Conservation (phyloP, 768 basidiomycete species). For the Termitomyces sp. region DNA sequence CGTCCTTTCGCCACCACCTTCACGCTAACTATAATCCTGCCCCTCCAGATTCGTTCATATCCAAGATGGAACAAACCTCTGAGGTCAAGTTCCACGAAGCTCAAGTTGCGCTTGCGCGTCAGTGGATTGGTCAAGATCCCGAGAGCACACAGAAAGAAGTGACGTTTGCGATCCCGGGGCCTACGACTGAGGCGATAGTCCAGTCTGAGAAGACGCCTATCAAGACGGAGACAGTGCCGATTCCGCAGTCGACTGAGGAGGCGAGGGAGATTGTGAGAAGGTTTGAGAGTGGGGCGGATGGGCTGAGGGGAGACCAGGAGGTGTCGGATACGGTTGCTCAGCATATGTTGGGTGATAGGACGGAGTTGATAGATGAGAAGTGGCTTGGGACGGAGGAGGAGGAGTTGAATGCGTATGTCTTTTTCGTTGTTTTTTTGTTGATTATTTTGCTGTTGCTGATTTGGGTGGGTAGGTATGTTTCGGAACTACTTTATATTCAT, state of each 20-base stretch:
- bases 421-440: no score
- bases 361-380: slow-evolving; percentile 61
- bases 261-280: slow-evolving; percentile 27
- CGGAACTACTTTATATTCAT: slow-evolving; percentile 78
- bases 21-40: no score
- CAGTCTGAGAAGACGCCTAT: slow-evolving; percentile 42
- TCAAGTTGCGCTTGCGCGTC: slow-evolving; percentile 75
- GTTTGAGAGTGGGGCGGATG: slow-evolving; percentile 65
- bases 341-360: slow-evolving; percentile 68
- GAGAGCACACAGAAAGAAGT: slow-evolving; percentile 44
- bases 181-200: slow-evolving; percentile 42
- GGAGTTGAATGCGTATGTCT: slow-evolving; percentile 75
- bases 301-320: slow-evolving; percentile 48
- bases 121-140: slow-evolving; percentile 57
- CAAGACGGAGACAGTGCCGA: slow-evolving; percentile 55
- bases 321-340: slow-evolving; percentile 79
- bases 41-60: slow-evolving; percentile 38
- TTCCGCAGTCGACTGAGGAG: slow-evolving; percentile 64
- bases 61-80: slow-evolving; percentile 64
- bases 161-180: slow-evolving; percentile 50
- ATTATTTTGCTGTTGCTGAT: slow-evolving; percentile 6
- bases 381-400: slow-evolving; percentile 88
- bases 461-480: slow-evolving; percentile 54
- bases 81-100: slow-evolving; percentile 82
- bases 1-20: no score